Conservation (phyloP, 768 basidiomycete genomes). For the Suillus plorans region DNA sequence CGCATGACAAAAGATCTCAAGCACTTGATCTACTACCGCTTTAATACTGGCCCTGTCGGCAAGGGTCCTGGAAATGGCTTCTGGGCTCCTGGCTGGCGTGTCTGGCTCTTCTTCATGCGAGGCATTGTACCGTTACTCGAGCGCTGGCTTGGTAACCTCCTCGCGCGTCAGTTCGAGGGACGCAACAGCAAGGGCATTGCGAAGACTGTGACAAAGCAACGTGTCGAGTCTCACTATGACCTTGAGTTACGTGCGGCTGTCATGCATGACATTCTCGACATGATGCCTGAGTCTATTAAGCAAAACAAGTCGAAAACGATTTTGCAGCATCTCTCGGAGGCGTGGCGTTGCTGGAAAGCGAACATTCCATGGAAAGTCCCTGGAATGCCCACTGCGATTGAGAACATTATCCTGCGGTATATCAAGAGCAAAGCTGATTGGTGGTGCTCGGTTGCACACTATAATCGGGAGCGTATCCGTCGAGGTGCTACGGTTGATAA, state of each 20-base stretch:
- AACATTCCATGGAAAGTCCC: conserved; percentile 99
- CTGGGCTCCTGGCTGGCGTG: conserved; percentile 99
- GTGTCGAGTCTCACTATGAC: conserved; percentile 98
- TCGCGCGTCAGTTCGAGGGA: conserved; percentile 98
- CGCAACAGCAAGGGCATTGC: conserved; percentile 95
- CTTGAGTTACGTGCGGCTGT: conserved; percentile 96
- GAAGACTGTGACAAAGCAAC: conserved; percentile 98
- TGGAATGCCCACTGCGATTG: conserved; percentile 98
- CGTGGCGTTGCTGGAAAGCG: conserved; percentile 97
- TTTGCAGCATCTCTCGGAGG: conserved; percentile 95
- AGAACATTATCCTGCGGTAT: conserved; percentile 98
- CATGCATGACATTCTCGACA: conserved; percentile 99
- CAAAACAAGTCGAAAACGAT: conserved; percentile 99
- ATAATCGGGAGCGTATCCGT: conserved; percentile 96
- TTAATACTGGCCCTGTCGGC: conserved; percentile 99
- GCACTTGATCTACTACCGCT: conserved; percentile 96
- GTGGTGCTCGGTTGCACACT: conserved; percentile 98
- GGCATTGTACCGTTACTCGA: conserved; percentile 98
- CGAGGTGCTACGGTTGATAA: conserved; percentile 98
- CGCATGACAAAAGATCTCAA: conserved; percentile 99
- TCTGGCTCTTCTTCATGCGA: conserved; percentile 99
- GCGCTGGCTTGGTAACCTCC: conserved; percentile 95
- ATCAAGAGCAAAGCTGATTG: conserved; percentile 99
- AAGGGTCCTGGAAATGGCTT: conserved; percentile 99
- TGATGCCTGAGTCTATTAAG: conserved; percentile 99